phyloP scores from a whole-genome alignment of 495 filamentous ascomycete species.

The Bathelium albidoporum region DNA sequence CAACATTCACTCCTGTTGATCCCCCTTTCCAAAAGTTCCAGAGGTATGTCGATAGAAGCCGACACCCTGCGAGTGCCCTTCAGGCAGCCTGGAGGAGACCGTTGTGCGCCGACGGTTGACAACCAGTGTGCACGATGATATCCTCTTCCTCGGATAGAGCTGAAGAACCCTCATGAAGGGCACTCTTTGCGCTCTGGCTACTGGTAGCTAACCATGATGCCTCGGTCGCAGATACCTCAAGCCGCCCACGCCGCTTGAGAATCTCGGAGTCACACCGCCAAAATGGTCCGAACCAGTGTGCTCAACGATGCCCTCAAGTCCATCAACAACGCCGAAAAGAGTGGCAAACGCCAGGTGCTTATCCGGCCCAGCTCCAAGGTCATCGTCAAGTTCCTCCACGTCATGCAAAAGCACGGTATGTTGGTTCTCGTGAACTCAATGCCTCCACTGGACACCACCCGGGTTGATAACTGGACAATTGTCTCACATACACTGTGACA shows the following conservation, averaged over 20 bases:
- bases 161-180: slow-evolving; percentile 87
- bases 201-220: slow-evolving; percentile 62
- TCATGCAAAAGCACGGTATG: slow-evolving; percentile 99
- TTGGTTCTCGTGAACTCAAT: slow-evolving; percentile 18
- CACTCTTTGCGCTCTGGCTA: slow-evolving; percentile 90
- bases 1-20: too few relatives aligned
- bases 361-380: slow-evolving; percentile 97
- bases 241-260: slow-evolving; percentile 54
- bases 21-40: neutral
- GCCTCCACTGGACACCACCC: slow-evolving; percentile 34
- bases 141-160: slow-evolving; percentile 67
- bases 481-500: slow-evolving; percentile 56
- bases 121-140: slow-evolving; percentile 42
- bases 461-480: slow-evolving; percentile 99
- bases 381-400: slow-evolving; percentile 95
- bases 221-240: slow-evolving; percentile 33
- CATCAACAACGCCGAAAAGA: slow-evolving; percentile 99
- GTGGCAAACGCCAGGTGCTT: slow-evolving; percentile 94
- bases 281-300: slow-evolving; percentile 96
- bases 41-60: slow-evolving; percentile 23
- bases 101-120: neutral
- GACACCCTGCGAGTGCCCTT: slow-evolving; percentile 23
- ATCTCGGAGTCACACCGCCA: slow-evolving; percentile 58
- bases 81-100: slow-evolving; percentile 27
- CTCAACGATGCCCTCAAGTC: slow-evolving; percentile 98